Conservation (phyloP, 2,329 filamentous ascomycete genomes). For the Fusarium graminum region DNA sequence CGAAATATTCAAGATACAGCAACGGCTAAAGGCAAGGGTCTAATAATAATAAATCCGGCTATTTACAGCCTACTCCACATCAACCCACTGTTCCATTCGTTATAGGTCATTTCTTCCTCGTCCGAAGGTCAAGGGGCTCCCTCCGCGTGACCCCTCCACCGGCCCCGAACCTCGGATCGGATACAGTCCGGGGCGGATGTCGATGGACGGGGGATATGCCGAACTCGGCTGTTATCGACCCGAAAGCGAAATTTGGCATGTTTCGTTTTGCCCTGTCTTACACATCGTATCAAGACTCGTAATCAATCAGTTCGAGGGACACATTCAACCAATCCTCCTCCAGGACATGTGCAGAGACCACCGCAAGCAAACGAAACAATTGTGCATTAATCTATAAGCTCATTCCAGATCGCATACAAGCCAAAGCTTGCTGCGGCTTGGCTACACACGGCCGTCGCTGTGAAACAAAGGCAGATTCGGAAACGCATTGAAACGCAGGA, state of each 20-base stretch:
- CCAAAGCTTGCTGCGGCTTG: background rate
- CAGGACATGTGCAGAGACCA: background rate
- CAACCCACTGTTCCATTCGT: constrained; percentile 6
- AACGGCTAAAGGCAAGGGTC: constrained; percentile 4
- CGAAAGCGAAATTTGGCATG: constrained; percentile 4
- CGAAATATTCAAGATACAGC: background rate
- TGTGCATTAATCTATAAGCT: background rate
- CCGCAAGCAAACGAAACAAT: background rate
- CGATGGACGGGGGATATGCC: constrained; percentile 1
- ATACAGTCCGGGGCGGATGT: constrained; percentile 6
- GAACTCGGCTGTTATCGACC: constrained; percentile 18
- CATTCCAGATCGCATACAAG: constrained; percentile 22
- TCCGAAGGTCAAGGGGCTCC: background rate
- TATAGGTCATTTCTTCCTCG: constrained; percentile 6
- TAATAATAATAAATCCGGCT: background rate
- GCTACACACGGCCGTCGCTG: constrained; percentile 21
- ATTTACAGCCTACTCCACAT: background rate
- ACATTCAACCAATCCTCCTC: background rate
- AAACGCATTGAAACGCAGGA: constrained; percentile 25
- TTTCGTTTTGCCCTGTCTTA: background rate
- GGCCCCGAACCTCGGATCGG: constrained; percentile 37
- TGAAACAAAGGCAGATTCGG: constrained; percentile 30
- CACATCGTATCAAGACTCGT: background rate
- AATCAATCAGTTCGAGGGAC: background rate
- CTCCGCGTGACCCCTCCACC: constrained; percentile 12